Evolutionary conservation across 1,284 basidiomycete species (phyloP), one percentile per base, ranked within the genome.

Genomic region (Dichomitus squalens): DNA sequence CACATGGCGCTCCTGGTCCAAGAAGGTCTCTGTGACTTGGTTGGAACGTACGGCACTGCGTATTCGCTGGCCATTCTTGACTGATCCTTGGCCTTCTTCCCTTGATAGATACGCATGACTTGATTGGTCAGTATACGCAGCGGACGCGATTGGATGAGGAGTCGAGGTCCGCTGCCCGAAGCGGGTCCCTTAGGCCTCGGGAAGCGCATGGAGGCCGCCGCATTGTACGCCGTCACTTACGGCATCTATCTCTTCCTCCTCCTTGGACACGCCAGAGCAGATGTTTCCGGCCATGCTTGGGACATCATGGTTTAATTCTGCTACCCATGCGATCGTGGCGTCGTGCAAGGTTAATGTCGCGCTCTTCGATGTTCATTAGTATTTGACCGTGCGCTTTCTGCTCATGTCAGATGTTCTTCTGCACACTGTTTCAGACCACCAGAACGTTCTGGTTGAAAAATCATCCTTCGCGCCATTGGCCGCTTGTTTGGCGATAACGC

Each of bases 361-460:
- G 21, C 14, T 25, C 20, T 6, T 14, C 33, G 47, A 20, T 47
- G 9, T n/a, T n/a, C n/a, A n/a, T n/a, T n/a, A n/a, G 25, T 48
- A 12, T 21, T 14, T 20, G 31, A 18, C n/a, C 20, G 12, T 48
- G 47, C 23, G 33, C 20, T 20, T n/a, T 48, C 47, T 48, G 25
- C 16, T 14, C 14, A 29, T 38, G 43, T 50, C 58, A 57, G 48
- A 59, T 60, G 58, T 44, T 54, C 60, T 53, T 38, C 38, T 21
- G 25, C 21, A 20, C 6, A 33, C 51, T 23, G 5, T 60, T 60
- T 64, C 59, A 52, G 49, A 57, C 49, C 39, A 12, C 16, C 49
- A 20, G 23, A 3, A 5, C n/a, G 16, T 47, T 34, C 29, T 9
- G 25, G 27, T 46, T 33, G 44, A 7, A 25, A n/a, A 18, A 25